Base-by-base conservation (phyloP, 108 stramenopile species). In the Pseudonitzschia multistriata region DNA sequence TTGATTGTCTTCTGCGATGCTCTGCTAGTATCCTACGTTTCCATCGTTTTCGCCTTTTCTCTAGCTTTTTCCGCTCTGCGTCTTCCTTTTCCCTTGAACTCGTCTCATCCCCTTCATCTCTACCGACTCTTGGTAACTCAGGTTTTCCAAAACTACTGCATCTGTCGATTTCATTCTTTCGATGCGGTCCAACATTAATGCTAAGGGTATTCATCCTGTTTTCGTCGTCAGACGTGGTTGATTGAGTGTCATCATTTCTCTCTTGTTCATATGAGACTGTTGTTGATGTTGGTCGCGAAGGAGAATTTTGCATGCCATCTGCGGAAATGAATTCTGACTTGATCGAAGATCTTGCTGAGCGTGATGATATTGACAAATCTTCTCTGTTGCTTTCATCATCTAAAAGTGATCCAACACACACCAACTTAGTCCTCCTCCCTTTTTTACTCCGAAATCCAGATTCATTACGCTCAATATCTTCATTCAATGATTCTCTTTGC, bases 401-500 rank as follows among this genome's bases (percentile, higher is more conserved):
- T 29, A 62, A 21, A 3, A 62, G 61, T 62, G 61, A 62, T 8
- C 61, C 61, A 39, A 21, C 19, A 31, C 34, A 62, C 36, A 34
- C 22, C 33, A 39, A 36, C 33, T 36, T 28, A 3, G 33, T 62
- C 28, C 24, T 62, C 19, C 36, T 39, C 33, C 42, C 42, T 17
- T 13, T 55, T 28, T 55, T 28, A 13, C 27, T 17, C 6, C 29
- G 54, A 15, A 19, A 55, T 55, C 24, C 24, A 8, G 54, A 31
- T 55, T 19, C 11, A 31, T 31, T 24, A 11, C 30, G 14, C 19
- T 55, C 13, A 55, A 31, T 22, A 2, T 55, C 11, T 15, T 31
- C 14, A 4, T 6, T 55, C 7, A 22, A 55, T 13, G 19, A 10
- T 55, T 55, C 54, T 45, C 11, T 17, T 17, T 45, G 5, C 8